Base-by-base conservation (phyloP, 352 stramenopile genomes). In the Lagenidium sp. region DNA sequence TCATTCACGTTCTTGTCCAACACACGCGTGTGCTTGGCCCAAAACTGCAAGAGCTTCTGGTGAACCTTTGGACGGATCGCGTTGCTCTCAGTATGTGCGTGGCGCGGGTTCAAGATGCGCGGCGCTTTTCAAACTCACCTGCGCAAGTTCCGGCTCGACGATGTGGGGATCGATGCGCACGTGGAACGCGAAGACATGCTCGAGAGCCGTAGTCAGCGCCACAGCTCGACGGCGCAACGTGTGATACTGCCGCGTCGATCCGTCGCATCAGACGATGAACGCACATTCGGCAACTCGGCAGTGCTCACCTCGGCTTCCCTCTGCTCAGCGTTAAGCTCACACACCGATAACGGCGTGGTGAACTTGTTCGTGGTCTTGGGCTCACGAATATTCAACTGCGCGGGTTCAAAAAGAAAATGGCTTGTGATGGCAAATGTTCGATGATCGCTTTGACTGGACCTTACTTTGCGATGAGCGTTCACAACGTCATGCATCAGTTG, bases 121-220 rank as follows among this genome's bases (percentile, higher is more conserved):
- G 47, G 51, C 35, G 44, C 7, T 49, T 36, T 16, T 11, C 5
- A 38, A 15, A 48, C 39, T 37, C 51, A 76, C 68, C 42, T 47
- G 46, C 18, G 38, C n/a, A 19, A 77, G 55, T 37, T 80, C 64
- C 0, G 68, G 64, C 19, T 69, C 56, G 3, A 65, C 58, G 21
- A 77, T 55, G 43, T 52, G 64, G 29, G 57, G 41, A 29, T 77
- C 59, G 2, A 81, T 44, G 1, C 65, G 65, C 38, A 55, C 34
- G 19, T 77, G 58, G 37, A 81, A 77, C 32, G 65, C 53, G 36
- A 81, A 75, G 10, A 81, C 65, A 24, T 72, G 56, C 44, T 77
- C 68, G 19, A 77, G 37, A 11, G 55, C 60, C 15, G 52, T 45
- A 5, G 56, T 68, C 47, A 68, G 60, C n/a, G 51, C 50, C 4